Evolutionary conservation across 2,329 filamentous ascomycete species (phyloP), one percentile per base, ranked within the genome.

Genomic region (Triangularia setosa): DNA sequence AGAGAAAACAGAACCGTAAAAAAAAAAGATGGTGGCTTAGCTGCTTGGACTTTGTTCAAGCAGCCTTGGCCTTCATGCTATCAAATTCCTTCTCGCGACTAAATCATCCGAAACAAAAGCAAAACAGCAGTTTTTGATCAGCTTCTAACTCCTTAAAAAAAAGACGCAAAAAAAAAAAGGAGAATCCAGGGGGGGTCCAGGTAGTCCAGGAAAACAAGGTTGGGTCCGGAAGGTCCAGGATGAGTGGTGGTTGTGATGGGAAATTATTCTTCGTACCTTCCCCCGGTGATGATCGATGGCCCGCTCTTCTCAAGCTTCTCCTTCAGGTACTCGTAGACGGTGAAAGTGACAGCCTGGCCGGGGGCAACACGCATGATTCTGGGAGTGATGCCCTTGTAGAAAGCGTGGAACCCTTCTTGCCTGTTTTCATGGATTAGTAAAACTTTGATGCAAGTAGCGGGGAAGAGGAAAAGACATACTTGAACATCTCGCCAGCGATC

Each of bases 351-450:
- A 64, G 87, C 95, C 82, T 99, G 95, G 56, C 95, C 95, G 7
- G 95, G 95, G 25, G 95, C 95, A 61, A 99, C 95, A 74, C 95
- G 88, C 93, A 98, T 98, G 71, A 99, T 91, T 72, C 95, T 87
- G 6, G 95, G 95, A 56, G 95, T 99, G 79, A 99, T 99, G 73
- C 95, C 95, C 85, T 98, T 98, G 84, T 97, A 99, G 80, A 99
- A 99, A 57, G 95, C 95, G 72, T 92, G 89, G 71, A 94, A 83
- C 35, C 95, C 95, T 80, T 99, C 95, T 80, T 96, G 91, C 73
- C 90, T 92, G 75, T 78, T 60, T 27, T 12, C 21, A 33, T 33
- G 18, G 8, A 21, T 24, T 6, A 27, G 48, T 60, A n/a, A 9
- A 25, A 8, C n/a, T 60, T 64, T 14, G 4, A 40, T 11, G 25